A percentile compares a stretch with the other conserved stretches of the same genome.
phyloP scores from a whole-genome alignment of 306 rosid genomes.

The Carpinus viminea region DNA sequence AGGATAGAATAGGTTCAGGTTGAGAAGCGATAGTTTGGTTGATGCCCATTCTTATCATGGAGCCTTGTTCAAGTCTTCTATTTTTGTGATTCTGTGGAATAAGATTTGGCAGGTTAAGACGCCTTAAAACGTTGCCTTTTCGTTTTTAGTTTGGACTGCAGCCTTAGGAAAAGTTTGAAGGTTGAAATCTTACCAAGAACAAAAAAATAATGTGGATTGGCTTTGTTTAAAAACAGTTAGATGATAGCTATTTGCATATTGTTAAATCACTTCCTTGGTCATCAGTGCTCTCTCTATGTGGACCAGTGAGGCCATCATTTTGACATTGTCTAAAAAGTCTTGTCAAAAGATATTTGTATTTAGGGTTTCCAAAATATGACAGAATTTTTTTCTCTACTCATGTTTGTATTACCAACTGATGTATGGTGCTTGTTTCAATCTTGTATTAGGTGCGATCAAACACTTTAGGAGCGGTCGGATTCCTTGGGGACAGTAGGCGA shows the following conservation, averaged over 20 bases:
- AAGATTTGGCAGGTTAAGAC: too few relatives aligned
- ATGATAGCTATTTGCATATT: too few relatives aligned
- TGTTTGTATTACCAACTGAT: slow-evolving; percentile 11
- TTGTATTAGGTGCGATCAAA: slow-evolving; percentile 67
- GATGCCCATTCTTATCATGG: neutral
- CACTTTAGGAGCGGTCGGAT: slow-evolving; percentile 85
- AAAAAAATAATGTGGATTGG: neutral
- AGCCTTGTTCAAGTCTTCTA: neutral
- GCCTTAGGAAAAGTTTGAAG: neutral
- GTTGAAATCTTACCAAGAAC: neutral
- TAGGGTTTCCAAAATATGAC: neutral
- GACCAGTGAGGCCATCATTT: neutral
- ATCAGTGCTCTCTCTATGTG: neutral
- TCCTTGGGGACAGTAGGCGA: slow-evolving; percentile 81
- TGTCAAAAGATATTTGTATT: neutral
- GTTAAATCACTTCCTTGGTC: neutral
- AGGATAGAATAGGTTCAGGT: neutral
- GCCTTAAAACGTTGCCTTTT: too few relatives aligned
- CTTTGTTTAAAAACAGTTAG: neutral
- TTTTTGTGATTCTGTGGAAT: neutral
- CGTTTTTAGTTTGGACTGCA: too few relatives aligned
- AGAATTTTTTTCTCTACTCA: neutral
- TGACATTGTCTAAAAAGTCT: neutral
- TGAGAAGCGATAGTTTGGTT: neutral
- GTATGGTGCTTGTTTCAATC: neutral